Percentiles rank a stretch among this genome's conserved stretches.
Conservation (phyloP, 371 early-diverging fungal genomes). For the Apophysomyces variabilis region DNA sequence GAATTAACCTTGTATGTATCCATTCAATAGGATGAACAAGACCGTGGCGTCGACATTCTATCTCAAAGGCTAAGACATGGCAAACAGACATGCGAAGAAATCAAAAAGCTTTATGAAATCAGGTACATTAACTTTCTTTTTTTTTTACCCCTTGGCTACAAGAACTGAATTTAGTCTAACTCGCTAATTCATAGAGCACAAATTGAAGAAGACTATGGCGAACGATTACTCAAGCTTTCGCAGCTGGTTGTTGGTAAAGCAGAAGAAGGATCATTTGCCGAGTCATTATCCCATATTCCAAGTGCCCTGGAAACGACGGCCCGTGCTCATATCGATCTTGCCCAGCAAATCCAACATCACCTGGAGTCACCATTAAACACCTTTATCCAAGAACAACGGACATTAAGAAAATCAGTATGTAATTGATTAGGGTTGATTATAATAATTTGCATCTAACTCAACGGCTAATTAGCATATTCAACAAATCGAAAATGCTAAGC, state of each 20-base stretch:
- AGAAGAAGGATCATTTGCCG: conserved; percentile 47
- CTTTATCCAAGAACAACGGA: conserved; percentile 48
- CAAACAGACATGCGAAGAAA: conserved; percentile 33
- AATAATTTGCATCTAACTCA: no score
- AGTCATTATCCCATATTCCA: conserved; percentile 46
- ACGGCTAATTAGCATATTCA: conserved; percentile 33
- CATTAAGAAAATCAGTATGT: conserved; percentile 36
- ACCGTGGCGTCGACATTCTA: conserved; percentile 23
- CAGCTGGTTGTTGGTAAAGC: conserved; percentile 37
- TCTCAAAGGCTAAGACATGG: conserved; percentile 18
- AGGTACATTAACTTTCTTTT: conserved; percentile 15
- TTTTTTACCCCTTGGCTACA: no score
- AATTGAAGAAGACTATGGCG: conserved; percentile 48
- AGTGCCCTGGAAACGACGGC: conserved; percentile 50
- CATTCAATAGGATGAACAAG: conserved; percentile 19
- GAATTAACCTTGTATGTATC: not conserved
- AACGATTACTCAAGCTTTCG: conserved; percentile 36
- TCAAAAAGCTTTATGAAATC: conserved; percentile 29
- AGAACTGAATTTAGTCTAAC: no score
- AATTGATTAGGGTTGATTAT: not conserved
- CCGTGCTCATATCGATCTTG: conserved; percentile 51
- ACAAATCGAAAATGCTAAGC: conserved; percentile 48
- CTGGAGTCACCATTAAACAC: conserved; percentile 43
- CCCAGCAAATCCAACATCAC: conserved; percentile 45
- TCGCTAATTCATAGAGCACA: conserved; percentile 21